Percentiles rank a stretch among this genome's conserved stretches.
These are phyloP conservation scores for Lenzites betulinus DNA, from an alignment of 768 basidiomycete genomes.

Conservation along the genomic window DNA sequence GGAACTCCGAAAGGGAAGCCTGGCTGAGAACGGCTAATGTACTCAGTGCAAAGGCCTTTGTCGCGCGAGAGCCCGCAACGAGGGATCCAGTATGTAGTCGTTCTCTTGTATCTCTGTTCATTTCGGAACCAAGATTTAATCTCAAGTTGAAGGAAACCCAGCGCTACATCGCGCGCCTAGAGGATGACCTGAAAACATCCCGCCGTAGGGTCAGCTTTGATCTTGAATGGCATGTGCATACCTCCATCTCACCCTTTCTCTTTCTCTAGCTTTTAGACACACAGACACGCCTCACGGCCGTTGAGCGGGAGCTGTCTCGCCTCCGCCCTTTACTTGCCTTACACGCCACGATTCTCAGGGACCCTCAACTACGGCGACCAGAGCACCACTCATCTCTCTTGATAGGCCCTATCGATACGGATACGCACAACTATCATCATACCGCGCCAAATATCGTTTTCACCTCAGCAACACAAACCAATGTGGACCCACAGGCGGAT, in stretches of 20 bases:
- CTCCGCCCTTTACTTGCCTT: conserved; percentile 71
- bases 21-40: conserved; percentile 74
- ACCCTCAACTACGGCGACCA: conserved; percentile 11
- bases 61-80: conserved; percentile 33
- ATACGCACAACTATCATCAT: too few relatives aligned
- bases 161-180: conserved; percentile 48
- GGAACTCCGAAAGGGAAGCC: conserved; percentile 61
- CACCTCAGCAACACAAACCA: too few relatives aligned
- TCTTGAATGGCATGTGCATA: not conserved
- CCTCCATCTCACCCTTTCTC: not conserved
- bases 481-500: too few relatives aligned
- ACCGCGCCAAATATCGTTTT: too few relatives aligned
- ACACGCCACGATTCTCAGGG: conserved; percentile 45
- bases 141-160: conserved; percentile 68
- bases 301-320: conserved; percentile 66
- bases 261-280: conserved; percentile 56
- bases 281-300: conserved; percentile 50
- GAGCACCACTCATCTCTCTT: not conserved
- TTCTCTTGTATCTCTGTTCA: too few relatives aligned
- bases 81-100: conserved; percentile 14
- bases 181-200: conserved; percentile 62
- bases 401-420: too few relatives aligned
- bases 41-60: conserved; percentile 51
- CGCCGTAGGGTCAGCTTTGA: conserved; percentile 53
- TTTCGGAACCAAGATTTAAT: too few relatives aligned